Evolutionary conservation across 2,329 filamentous ascomycete species (phyloP).

Genomic region (Gnomoniopsis sp.): DNA sequence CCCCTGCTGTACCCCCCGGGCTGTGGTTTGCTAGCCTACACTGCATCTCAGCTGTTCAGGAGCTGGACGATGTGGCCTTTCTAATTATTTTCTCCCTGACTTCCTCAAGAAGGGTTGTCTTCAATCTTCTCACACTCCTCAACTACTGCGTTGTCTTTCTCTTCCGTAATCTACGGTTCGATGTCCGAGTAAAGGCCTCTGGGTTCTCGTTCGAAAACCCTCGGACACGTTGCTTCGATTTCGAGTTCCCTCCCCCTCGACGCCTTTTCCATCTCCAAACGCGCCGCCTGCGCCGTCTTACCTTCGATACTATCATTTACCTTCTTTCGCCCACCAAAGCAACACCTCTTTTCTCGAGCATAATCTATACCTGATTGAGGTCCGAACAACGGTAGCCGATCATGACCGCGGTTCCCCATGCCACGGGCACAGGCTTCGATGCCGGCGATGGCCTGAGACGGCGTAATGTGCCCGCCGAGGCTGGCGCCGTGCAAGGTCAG

Average conservation of each 20-base stretch:
- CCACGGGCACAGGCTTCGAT: constrained; percentile 59
- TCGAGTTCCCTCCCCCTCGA: background rate
- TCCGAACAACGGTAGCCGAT: constrained; percentile 2
- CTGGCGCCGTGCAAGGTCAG: constrained; percentile 14
- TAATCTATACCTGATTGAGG: background rate
- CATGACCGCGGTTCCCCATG: constrained; percentile 52
- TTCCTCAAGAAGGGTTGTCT: constrained; percentile 12
- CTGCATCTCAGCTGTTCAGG: too few relatives aligned
- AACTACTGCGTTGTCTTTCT: background rate
- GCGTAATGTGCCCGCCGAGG: constrained; percentile 45
- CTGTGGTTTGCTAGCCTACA: too few relatives aligned
- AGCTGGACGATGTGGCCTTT: too few relatives aligned
- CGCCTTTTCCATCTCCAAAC: background rate
- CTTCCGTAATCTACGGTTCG: background rate
- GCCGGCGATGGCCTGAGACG: constrained; percentile 53
- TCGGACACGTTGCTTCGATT: constrained; percentile 4
- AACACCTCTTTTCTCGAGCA: background rate
- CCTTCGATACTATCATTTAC: constrained; percentile 14
- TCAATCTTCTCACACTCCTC: constrained; percentile 1
- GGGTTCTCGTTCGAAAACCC: constrained; percentile 11
- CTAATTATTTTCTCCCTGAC: constrained; percentile 7
- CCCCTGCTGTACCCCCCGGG: too few relatives aligned
- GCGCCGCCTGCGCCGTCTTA: too few relatives aligned
- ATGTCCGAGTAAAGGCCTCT: constrained; percentile 10
- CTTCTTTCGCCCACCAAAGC: background rate